Base-by-base conservation (phyloP, 1,284 basidiomycete genomes). In the Tilletia walkeri region DNA sequence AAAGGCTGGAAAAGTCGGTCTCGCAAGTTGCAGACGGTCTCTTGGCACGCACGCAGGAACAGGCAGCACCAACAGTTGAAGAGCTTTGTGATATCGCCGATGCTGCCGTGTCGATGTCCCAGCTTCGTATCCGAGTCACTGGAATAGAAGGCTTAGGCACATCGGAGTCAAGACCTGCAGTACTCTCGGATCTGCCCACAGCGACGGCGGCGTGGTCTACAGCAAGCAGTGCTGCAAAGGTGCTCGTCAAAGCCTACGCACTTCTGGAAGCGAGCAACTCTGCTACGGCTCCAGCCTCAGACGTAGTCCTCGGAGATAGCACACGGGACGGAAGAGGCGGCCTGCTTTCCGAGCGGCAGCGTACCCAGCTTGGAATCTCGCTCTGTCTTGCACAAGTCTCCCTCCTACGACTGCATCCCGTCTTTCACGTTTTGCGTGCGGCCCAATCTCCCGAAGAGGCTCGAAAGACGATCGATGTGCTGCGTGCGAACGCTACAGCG, bases 21-120 rank as follows among this genome's bases (percentile, higher is more conserved):
- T 16, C 34, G 4, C 18, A 24, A 30, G 14, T 30, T 1, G 56
- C 56, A 36, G 56, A 53, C 6, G 18, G 20, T 7, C 20, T 53
- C 12, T 30, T 34, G 14, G 2, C 20, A 9, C 36, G 34, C 6
- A 9, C 56, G 56, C 56, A 38, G 36, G 36, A 16, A 10, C 56
- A 14, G 56, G 34, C 56, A 9, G 24, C 24, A 9, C 36, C 56
- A 5, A 30, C 16, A 5, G 34, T 61, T 61, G 56, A 61, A 30
- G 56, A 34, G 24, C 56, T 61, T 61, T 61, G 56, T 18, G 56
- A 36, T 18, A 16, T 61, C 9, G 56, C 56, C 9, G 56, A 61
- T 36, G 20, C 24, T 24, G 56, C 56, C 14, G 7, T 61, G 9
- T 38, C 12, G 14, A 16, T 61, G 24, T 14, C 24, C 20, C 56